Evolutionary conservation across 2,329 filamentous ascomycete species (phyloP), one percentile per base, ranked within the genome.

Genomic region (Blumeriella jaapii): DNA sequence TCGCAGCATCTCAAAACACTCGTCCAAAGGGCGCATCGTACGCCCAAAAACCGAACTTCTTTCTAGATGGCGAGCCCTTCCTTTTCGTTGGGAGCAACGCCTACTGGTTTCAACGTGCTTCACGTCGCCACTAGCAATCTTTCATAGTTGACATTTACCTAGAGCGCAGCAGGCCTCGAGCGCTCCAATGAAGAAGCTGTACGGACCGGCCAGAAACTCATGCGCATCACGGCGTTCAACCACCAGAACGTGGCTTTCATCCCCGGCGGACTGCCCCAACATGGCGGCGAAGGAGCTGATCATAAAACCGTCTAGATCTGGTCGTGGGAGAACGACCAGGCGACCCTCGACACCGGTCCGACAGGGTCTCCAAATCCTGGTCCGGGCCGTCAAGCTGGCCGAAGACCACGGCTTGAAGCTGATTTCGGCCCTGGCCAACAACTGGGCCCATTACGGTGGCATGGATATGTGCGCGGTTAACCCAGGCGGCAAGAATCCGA

Each of bases 391-490:
- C 13, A 49, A 61, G 11, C 65, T 64, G 0, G 68, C 69, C 0
- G 58, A 61, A 22, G 64, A 64, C 23, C 56, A 58, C 1, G 63
- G 61, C 29, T 63, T 69, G 41, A 72, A 72, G 56, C 58, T 74
- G 2, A 57, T 74, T 19, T 55, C 74, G 9, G 60, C 68, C 0
- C 48, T 74, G 38, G 71, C 67, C 0, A 74, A 73, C 55, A 71
- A 71, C 34, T 74, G 69, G 69, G 68, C 67, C 5, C 68, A 72
- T 36, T 73, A 72, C 33, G 68, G 69, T 12, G 69, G 69, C n/a
- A 71, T 71, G 66, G 68, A 71, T 20, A 63, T 71, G 0, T 74
- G 71, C 41, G 72, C 68, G 0, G 59, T 65, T n/a, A 70, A 73
- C 38, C 59, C 69, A 0, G 67, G 68, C 0, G 64, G 64, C 11